Percentiles rank a stretch among this genome's conserved stretches.
Evolutionary conservation across 1,284 basidiomycete species (phyloP).

Genomic region (Phenoliferia sp.): DNA sequence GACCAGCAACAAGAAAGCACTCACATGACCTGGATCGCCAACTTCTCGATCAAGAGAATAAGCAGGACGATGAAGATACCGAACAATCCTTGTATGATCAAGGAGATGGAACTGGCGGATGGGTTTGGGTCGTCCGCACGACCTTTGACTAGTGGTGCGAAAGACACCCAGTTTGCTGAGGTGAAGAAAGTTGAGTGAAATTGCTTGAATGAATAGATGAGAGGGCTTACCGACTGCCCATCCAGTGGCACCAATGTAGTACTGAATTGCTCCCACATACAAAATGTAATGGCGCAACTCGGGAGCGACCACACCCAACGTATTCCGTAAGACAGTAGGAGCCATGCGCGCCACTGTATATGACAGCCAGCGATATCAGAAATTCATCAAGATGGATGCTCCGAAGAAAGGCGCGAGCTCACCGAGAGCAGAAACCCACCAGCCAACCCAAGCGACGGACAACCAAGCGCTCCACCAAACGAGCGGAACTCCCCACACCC

Average conservation of each 20-base stretch:
- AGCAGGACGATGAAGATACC: constrained; percentile 66
- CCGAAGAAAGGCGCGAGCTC: constrained; percentile 38
- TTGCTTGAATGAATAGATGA: background rate
- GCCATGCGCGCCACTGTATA: constrained; percentile 25
- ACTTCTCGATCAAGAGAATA: constrained; percentile 75
- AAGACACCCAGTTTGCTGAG: constrained; percentile 19
- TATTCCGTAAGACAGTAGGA: constrained; percentile 40
- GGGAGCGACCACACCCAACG: background rate
- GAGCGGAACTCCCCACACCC: constrained; percentile 55
- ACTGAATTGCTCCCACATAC: constrained; percentile 61
- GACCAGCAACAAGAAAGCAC: background rate
- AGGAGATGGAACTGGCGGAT: constrained; percentile 41
- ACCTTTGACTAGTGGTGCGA: constrained; percentile 25
- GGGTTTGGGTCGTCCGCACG: no score
- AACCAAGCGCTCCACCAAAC: constrained; percentile 66
- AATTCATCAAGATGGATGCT: constrained; percentile 42
- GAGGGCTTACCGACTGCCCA: constrained; percentile 26
- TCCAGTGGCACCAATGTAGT: constrained; percentile 17
- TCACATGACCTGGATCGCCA: constrained; percentile 74
- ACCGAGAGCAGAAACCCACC: constrained; percentile 71
- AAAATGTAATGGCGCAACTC: background rate
- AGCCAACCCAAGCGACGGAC: constrained; percentile 51
- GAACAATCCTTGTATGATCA: constrained; percentile 65
- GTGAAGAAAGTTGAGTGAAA: background rate
- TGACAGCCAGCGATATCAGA: no score